A percentile compares a stretch with the other conserved stretches of the same genome.
phyloP scores from a whole-genome alignment of 2,329 filamentous ascomycete genomes.

The Pseudogymnoascus sp. region DNA sequence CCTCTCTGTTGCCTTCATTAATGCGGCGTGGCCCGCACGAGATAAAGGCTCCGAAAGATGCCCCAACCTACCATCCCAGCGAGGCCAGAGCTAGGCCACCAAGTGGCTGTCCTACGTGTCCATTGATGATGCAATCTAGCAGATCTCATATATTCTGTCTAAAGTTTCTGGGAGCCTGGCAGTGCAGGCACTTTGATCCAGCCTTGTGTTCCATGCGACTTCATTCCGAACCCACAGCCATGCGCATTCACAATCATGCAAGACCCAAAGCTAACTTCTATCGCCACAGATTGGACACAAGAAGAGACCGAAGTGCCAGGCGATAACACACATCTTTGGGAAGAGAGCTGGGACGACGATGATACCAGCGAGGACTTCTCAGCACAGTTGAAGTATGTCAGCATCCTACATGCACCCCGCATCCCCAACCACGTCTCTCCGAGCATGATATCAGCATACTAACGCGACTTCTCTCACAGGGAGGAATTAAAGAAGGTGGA shows the following conservation, averaged over 20 bases:
- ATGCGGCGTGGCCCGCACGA: background rate
- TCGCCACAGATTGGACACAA: slow-evolving; percentile 70
- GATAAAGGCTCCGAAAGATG: background rate
- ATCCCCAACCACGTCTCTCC: background rate
- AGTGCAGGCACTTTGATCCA: background rate
- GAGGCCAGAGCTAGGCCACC: background rate
- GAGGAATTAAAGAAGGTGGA: slow-evolving; percentile 95
- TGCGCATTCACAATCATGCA: background rate
- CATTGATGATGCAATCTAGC: background rate
- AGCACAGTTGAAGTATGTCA: slow-evolving; percentile 75
- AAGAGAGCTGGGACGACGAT: slow-evolving; percentile 99
- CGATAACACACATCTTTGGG: slow-evolving; percentile 80
- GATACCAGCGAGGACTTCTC: slow-evolving; percentile 96
- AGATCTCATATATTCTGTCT: background rate
- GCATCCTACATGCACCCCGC: background rate
- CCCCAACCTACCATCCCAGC: background rate
- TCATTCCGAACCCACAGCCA: background rate
- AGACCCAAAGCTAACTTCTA: background rate
- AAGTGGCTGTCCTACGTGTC: background rate
- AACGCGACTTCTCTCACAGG: slow-evolving; percentile 35
- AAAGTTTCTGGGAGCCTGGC: background rate
- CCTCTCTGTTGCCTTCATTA: background rate
- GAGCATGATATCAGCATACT: background rate
- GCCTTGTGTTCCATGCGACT: background rate
- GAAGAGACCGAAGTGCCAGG: slow-evolving; percentile 82